A percentile compares a stretch with the other conserved stretches of the same genome.
These are phyloP conservation scores for Gleditsia sinensis DNA, from an alignment of 306 rosid species.

Conservation along the genomic window DNA sequence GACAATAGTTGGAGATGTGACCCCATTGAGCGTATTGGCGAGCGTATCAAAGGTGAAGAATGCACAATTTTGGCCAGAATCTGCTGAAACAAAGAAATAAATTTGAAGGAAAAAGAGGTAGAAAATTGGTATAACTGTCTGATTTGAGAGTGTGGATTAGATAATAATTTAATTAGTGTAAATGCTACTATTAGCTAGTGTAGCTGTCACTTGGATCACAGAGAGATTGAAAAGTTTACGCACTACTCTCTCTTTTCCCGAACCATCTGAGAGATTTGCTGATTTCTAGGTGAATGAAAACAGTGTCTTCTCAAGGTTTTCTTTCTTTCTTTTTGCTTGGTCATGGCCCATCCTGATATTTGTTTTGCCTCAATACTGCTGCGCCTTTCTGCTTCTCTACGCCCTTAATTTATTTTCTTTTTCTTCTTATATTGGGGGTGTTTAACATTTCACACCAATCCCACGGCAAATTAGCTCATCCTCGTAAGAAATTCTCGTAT, in stretches of 20 bases:
- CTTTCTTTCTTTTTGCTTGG: no score
- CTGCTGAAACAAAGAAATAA: conserved; percentile 43
- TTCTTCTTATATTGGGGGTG: no score
- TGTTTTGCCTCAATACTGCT: no score
- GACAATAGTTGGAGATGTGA: conserved; percentile 82
- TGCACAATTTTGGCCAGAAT: conserved; percentile 72
- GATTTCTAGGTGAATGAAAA: conserved; percentile 6
- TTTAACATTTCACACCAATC: no score
- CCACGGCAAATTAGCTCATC: no score
- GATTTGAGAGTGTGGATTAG: conserved; percentile 32
- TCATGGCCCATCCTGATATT: no score
- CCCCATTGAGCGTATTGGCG: conserved; percentile 76
- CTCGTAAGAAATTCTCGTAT: no score
- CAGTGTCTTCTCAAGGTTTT: no score
- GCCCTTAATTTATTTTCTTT: no score
- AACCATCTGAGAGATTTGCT: background rate
- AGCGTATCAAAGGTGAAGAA: conserved; percentile 89
- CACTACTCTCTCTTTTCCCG: background rate
- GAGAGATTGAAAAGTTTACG: background rate
- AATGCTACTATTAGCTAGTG: conserved; percentile 34
- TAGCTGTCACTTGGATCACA: conserved; percentile 13
- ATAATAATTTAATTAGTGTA: conserved; percentile 35
- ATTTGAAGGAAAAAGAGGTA: conserved; percentile 14
- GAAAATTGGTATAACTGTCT: background rate
- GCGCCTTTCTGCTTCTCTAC: no score